Conservation (phyloP, 2,329 filamentous ascomycete species). For the Berkeleyomyces rouxiae region DNA sequence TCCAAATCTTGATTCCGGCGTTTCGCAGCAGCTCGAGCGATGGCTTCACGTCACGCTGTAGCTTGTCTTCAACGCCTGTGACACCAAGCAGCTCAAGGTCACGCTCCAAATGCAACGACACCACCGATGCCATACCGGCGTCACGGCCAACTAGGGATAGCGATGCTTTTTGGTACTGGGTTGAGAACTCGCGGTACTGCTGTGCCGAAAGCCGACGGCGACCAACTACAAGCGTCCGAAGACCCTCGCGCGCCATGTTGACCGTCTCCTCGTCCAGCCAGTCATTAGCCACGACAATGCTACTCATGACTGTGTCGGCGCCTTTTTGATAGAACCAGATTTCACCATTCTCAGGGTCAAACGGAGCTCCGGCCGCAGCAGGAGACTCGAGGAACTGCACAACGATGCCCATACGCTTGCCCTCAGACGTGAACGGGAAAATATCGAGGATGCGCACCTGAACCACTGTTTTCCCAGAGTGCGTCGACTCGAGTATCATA, state of each 20-base stretch:
- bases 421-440: slow-evolving; percentile 94
- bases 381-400: slow-evolving; percentile 61
- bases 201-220: slow-evolving; percentile 64
- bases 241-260: slow-evolving; percentile 97
- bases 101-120: slow-evolving; percentile 66
- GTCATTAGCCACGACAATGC: slow-evolving; percentile 87
- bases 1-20: slow-evolving; percentile 98
- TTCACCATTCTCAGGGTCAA: slow-evolving; percentile 45
- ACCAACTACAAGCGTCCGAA: slow-evolving; percentile 89
- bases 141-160: slow-evolving; percentile 69
- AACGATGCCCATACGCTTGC: slow-evolving; percentile 95
- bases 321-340: slow-evolving; percentile 99
- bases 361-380: slow-evolving; percentile 22
- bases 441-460: slow-evolving; percentile 80
- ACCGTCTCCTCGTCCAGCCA: slow-evolving; percentile 98
- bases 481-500: slow-evolving; percentile 66
- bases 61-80: slow-evolving; percentile 91
- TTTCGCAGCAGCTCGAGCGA: slow-evolving; percentile 90
- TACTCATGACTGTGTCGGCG: slow-evolving; percentile 94
- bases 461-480: slow-evolving; percentile 58
- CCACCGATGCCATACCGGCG: slow-evolving; percentile 59
- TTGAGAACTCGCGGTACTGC: slow-evolving; percentile 68
- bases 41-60: slow-evolving; percentile 89
- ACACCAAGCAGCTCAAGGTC: slow-evolving; percentile 91
- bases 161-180: slow-evolving; percentile 61